Evolutionary conservation across 495 filamentous ascomycete species (phyloP).

Genomic region (Oidiodendron maius): DNA sequence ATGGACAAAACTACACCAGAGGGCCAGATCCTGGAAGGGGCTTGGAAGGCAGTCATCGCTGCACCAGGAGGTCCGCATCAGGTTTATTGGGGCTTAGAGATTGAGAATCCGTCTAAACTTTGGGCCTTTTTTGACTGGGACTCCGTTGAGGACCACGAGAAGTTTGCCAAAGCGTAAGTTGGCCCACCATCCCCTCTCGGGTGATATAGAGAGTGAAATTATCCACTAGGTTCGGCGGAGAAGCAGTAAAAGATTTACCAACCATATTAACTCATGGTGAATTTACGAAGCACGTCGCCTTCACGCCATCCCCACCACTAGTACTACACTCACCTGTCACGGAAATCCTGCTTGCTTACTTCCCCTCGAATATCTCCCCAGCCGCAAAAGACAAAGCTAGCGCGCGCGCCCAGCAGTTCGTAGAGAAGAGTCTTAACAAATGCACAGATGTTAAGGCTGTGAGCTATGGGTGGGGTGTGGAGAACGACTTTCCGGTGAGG

Average conservation of each 20-base stretch:
- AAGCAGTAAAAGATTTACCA: no score
- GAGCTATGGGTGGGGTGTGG: constrained; percentile 1
- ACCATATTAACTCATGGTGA: constrained; percentile 2
- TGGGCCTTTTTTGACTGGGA: constrained; percentile 8
- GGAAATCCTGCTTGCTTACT: not conserved
- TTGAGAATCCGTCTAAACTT: not conserved
- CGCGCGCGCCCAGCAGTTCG: not conserved
- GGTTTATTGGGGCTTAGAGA: not conserved
- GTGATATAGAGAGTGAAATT: no score
- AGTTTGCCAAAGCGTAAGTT: no score
- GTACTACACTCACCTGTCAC: constrained; percentile 4
- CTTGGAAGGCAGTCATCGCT: not conserved
- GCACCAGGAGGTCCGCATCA: not conserved
- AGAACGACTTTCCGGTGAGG: constrained; percentile 5
- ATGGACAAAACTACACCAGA: not conserved
- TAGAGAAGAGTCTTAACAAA: not conserved
- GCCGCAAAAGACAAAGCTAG: constrained; percentile 1
- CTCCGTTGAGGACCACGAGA: no score
- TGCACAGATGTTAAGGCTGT: not conserved
- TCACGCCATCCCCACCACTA: not conserved
- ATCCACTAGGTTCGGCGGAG: no score
- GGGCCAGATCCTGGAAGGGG: not conserved
- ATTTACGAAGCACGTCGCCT: constrained; percentile 1
- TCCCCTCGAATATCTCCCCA: not conserved
- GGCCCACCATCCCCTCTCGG: no score